Base-by-base conservation (phyloP, 805 yeast genomes). In the Wickerhamomyces ciferrii region DNA sequence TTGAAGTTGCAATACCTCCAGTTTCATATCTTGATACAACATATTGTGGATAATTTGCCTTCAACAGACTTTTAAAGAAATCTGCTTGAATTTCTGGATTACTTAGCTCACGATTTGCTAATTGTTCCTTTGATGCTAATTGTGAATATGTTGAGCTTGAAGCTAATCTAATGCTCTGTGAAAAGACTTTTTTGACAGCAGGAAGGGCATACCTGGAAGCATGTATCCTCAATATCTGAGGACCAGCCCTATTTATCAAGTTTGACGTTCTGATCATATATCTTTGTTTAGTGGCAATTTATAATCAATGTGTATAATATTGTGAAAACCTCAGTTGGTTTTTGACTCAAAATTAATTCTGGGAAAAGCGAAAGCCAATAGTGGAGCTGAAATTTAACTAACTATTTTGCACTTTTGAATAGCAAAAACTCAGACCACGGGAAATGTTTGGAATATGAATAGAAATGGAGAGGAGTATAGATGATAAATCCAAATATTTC, bases 1-100 rank as follows among this genome's bases (percentile, higher is more conserved):
- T 75, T 47, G 87, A 83, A 13, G 84, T 70, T 10, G 96, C 94
- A 45, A 94, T 87, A n/a, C 96, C 96, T 0, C 94, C 86, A 9
- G 95, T 86, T 64, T 95, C 98, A 63, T 79, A 95, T 49, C 99
- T 78, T 47, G 94, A 84, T n/a, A 92, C 89, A 7, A 94, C 96
- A 45, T 92, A 84, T 58, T 90, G 96, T n/a, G 99, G 98, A 62
- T 89, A 94, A 67, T 87, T 87, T 46, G 92, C 77, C 48, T 78
- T 78, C 52, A 94, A 65, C 42, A 94, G 71, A 14, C 81, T 74
- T 51, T 78, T 76, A 69, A 94, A 94, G 59, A 94, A 92, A 46
- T 79, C 83, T 2, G 95, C 91, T 68, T 94, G 99, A 6, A 78
- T 71, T 4, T 62, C 68, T 1, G 97, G 77, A 63, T 87, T 84